These are phyloP conservation scores for Lactifluus rugatus DNA, from an alignment of 768 basidiomycete species.

Conservation along the genomic window DNA sequence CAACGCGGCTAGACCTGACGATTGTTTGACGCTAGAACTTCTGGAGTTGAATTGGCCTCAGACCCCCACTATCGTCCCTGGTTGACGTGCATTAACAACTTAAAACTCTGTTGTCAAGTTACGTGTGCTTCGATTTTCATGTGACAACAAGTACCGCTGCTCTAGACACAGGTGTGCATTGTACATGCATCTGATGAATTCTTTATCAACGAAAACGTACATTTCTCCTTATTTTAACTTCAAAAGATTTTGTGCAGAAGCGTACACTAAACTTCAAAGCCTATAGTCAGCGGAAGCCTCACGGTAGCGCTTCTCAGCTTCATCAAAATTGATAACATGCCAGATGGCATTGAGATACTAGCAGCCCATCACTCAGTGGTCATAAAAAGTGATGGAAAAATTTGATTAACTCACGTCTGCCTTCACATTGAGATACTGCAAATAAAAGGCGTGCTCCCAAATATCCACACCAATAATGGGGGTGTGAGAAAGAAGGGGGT, in stretches of 20 bases:
- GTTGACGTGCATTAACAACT: not conserved
- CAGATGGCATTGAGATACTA: constrained; percentile 73
- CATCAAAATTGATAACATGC: constrained; percentile 62
- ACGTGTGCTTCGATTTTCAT: not conserved
- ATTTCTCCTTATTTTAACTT: not conserved
- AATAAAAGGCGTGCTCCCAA: constrained; percentile 96
- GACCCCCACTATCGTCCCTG: too few relatives aligned
- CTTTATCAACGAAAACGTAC: constrained; percentile 1
- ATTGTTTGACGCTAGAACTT: not conserved
- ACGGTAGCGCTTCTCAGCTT: constrained; percentile 58
- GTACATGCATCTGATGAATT: not conserved
- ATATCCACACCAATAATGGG: constrained; percentile 90
- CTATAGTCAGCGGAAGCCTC: constrained; percentile 33
- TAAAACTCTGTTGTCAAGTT: not conserved
- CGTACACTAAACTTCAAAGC: constrained; percentile 25
- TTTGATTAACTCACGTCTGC: constrained; percentile 54
- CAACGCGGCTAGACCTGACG: not conserved
- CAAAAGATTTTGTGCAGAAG: not conserved
- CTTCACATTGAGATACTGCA: constrained; percentile 95
- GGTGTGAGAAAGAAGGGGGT: constrained; percentile 66
- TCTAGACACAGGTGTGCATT: not conserved
- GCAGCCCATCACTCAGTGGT: not conserved
- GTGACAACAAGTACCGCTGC: not conserved
- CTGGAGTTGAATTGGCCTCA: not conserved
- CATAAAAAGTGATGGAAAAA: not conserved